Conservation (phyloP, 176 grass and related monocot species). For the Oryza meyeriana region DNA sequence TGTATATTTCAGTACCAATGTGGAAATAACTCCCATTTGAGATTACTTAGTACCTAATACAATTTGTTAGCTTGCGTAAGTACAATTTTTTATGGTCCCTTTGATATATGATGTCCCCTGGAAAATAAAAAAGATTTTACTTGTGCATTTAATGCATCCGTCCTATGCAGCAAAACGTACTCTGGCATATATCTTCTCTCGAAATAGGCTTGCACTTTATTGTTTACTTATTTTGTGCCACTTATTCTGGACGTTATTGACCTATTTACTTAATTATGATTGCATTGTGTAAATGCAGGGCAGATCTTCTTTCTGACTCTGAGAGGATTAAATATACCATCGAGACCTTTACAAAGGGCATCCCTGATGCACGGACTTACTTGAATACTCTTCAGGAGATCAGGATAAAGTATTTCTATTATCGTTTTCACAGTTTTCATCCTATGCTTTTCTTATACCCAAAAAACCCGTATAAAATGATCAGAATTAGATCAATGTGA, state of each 20-base stretch:
- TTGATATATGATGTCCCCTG: not conserved
- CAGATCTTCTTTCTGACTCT: conserved; percentile 70
- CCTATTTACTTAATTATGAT: conserved; percentile 12
- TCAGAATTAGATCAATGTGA: not conserved
- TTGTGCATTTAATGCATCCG: not conserved
- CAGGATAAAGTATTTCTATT: conserved; percentile 63
- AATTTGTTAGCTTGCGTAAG: not conserved
- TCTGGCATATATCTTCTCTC: not conserved
- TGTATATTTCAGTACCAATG: not conserved
- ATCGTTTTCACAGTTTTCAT: not conserved
- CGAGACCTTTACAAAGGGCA: conserved; percentile 57
- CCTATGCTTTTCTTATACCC: not conserved
- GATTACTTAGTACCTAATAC: not conserved
- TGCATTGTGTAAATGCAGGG: conserved; percentile 57
- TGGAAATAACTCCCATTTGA: not conserved
- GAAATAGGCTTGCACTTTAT: not conserved
- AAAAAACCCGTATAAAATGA: not conserved
- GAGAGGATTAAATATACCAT: conserved; percentile 82
- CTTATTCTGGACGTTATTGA: not conserved
- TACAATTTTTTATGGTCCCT: not conserved
- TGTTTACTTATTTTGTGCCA: conserved; percentile 20
- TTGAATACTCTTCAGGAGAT: conserved; percentile 78
- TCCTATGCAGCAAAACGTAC: not conserved
- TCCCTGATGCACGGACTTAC: conserved; percentile 93
- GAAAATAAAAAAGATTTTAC: not conserved